Percentiles rank a stretch among this genome's conserved stretches.
Evolutionary conservation across 202 grass and related monocot species (phyloP).

Genomic region (Saccharum hybrid): DNA sequence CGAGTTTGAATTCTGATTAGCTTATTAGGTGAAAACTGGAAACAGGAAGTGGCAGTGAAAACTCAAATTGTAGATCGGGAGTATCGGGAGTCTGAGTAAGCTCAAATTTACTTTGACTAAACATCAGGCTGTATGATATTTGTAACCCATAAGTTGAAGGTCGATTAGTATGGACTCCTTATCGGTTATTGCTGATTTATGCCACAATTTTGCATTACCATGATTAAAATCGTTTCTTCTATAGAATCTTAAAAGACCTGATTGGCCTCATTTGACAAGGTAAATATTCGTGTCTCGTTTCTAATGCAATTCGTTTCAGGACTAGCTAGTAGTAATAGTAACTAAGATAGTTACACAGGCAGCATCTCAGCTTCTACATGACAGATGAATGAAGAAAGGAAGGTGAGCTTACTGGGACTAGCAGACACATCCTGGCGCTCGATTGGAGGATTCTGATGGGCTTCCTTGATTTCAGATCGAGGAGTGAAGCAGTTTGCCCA

Average conservation of each 20-base stretch:
- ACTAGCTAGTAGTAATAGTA: slow-evolving; percentile 19
- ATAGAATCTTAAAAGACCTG: neutral
- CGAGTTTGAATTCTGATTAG: slow-evolving; percentile 14
- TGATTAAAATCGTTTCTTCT: neutral
- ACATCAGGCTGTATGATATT: neutral
- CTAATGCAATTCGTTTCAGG: neutral
- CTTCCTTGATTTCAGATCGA: slow-evolving; percentile 35
- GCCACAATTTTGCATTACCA: slow-evolving; percentile 4
- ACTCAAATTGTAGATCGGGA: neutral
- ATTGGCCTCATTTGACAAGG: neutral
- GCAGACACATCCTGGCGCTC: slow-evolving; percentile 53
- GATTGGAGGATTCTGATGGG: slow-evolving; percentile 27
- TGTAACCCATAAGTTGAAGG: neutral
- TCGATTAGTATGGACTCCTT: slow-evolving; percentile 9
- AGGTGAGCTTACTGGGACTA: slow-evolving; percentile 57
- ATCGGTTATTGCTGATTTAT: slow-evolving; percentile 1
- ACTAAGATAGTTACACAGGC: neutral
- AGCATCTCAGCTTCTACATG: slow-evolving; percentile 24
- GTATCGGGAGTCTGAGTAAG: neutral
- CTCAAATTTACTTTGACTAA: slow-evolving; percentile 2
- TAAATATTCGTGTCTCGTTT: neutral
- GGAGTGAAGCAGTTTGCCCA: slow-evolving; percentile 58
- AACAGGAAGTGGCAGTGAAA: neutral
- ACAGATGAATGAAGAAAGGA: slow-evolving; percentile 24
- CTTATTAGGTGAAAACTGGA: slow-evolving; percentile 20